A percentile compares a stretch with the other conserved stretches of the same genome.
phyloP scores from a whole-genome alignment of 768 basidiomycete species.

The Suillus sp. region DNA sequence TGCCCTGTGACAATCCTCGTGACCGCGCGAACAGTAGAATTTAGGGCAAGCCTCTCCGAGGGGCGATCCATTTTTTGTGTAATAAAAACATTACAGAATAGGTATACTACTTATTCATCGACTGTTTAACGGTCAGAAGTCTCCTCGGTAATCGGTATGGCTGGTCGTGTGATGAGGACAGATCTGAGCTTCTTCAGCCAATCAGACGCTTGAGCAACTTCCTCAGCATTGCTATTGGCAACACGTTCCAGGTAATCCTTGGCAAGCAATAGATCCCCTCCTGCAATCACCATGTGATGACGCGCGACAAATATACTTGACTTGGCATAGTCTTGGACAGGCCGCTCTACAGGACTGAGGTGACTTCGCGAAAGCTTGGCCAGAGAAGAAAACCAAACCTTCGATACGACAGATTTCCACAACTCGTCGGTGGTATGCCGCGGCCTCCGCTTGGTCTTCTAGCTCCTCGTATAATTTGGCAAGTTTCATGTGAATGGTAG shows the following conservation, averaged over 20 bases:
- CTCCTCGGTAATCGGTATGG: neutral
- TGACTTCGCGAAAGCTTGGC: slow-evolving; percentile 14
- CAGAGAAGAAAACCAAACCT: slow-evolving; percentile 38
- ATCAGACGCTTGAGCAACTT: slow-evolving; percentile 73
- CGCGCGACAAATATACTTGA: slow-evolving; percentile 86
- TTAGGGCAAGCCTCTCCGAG: slow-evolving; percentile 33
- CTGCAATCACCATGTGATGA: slow-evolving; percentile 63
- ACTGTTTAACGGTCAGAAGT: neutral
- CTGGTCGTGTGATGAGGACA: slow-evolving; percentile 28
- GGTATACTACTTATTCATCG: slow-evolving; percentile 4
- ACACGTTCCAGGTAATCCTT: slow-evolving; percentile 73
- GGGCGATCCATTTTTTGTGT: neutral
- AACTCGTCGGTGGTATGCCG: slow-evolving; percentile 79
- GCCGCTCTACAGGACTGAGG: slow-evolving; percentile 50
- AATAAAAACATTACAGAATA: slow-evolving; percentile 1
- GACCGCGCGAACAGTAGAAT: slow-evolving; percentile 39
- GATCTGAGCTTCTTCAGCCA: slow-evolving; percentile 61
- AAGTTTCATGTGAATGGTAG: slow-evolving; percentile 68
- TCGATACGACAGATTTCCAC: slow-evolving; percentile 62
- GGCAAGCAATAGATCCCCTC: slow-evolving; percentile 71
- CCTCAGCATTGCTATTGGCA: slow-evolving; percentile 78
- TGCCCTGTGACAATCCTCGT: slow-evolving; percentile 38
- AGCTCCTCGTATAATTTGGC: slow-evolving; percentile 70
- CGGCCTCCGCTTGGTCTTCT: slow-evolving; percentile 68
- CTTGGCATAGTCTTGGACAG: slow-evolving; percentile 77